phyloP scores from a whole-genome alignment of 2,329 filamentous ascomycete species.

The Cytospora piceicola region DNA sequence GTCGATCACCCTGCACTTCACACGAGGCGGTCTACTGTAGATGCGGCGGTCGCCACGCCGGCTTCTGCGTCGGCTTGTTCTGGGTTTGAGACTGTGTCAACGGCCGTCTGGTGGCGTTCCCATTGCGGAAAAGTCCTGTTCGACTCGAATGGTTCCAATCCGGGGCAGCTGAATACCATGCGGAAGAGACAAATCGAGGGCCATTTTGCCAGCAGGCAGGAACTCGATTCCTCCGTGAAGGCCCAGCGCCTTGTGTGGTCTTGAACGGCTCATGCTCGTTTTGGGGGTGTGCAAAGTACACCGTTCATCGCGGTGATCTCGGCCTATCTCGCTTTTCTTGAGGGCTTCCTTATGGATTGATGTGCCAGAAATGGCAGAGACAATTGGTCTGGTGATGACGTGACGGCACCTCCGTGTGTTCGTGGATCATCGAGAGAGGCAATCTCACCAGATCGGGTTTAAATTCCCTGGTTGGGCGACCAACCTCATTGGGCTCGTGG shows the following conservation, averaged over 20 bases:
- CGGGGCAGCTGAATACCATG: background rate
- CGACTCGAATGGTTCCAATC: background rate
- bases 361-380: constrained; percentile 18
- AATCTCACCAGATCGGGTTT: constrained; percentile 22
- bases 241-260: background rate
- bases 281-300: too few species aligned
- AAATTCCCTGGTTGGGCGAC: constrained; percentile 28
- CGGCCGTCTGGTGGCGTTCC: background rate
- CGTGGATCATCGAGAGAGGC: background rate
- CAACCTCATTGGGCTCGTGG: constrained; percentile 28
- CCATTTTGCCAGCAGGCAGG: constrained; percentile 3
- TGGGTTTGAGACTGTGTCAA: constrained; percentile 3
- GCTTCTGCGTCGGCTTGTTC: background rate
- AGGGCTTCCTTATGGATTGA: background rate
- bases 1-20: background rate
- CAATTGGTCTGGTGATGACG: constrained; percentile 13
- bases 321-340: background rate
- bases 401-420: background rate
- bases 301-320: background rate
- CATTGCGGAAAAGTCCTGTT: background rate
- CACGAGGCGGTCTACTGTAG: too few species aligned
- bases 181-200: constrained; percentile 5
- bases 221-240: background rate
- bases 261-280: background rate
- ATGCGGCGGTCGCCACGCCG: background rate